Conservation (phyloP, 441 rosid genomes). For the Adansonia madagascariensis region DNA sequence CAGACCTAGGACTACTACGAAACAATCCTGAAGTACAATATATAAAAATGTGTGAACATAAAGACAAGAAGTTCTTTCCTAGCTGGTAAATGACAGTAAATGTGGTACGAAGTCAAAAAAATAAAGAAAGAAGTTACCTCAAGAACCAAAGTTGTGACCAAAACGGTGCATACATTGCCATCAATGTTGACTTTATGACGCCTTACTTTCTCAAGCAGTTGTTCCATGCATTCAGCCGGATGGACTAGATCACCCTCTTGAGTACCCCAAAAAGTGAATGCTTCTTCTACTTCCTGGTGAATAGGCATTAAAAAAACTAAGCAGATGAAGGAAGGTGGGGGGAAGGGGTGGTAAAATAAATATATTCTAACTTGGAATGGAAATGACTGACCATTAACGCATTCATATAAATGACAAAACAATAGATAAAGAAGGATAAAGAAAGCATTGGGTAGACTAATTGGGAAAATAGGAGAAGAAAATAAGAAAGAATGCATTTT, state of each 20-base stretch:
- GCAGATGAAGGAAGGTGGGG: not conserved
- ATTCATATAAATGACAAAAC: conserved; percentile 1
- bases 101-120: not conserved
- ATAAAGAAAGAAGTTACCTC: conserved; percentile 63
- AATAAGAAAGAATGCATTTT: not conserved
- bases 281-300: conserved; percentile 90
- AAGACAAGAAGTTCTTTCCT: not conserved
- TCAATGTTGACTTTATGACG: conserved; percentile 88
- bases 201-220: conserved; percentile 94
- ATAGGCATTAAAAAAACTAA: conserved; percentile 23
- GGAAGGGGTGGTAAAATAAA: not conserved
- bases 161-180: conserved; percentile 93
- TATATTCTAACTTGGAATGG: not conserved
- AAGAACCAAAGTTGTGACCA: conserved; percentile 98
- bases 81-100: not conserved
- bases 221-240: conserved; percentile 98
- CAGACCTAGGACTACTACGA: not conserved
- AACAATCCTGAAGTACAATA: not conserved
- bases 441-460: not conserved
- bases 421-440: not conserved
- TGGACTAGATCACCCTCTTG: conserved; percentile 92
- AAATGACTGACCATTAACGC: not conserved
- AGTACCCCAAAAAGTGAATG: conserved; percentile 96
- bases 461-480: not conserved
- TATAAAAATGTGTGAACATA: not conserved